phyloP scores from a whole-genome alignment of 768 basidiomycete species.

The Pisolithus marmoratus region DNA sequence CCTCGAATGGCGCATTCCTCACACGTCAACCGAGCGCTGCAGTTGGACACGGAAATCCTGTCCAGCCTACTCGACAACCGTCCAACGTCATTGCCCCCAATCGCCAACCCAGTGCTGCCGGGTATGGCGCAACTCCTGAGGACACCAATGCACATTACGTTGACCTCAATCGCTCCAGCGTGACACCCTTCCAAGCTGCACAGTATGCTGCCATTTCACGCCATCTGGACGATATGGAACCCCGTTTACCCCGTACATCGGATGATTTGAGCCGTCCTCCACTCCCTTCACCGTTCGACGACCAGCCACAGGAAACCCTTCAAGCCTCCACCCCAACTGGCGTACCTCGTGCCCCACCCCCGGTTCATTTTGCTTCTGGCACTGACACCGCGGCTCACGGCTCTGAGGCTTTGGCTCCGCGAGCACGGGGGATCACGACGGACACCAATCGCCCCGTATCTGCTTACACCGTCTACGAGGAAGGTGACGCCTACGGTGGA shows the following conservation, averaged over 20 bases:
- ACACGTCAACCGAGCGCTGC: conserved; percentile 13
- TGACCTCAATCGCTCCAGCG: conserved; percentile 61
- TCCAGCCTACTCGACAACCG: conserved; percentile 14
- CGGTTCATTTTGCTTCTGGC: conserved; percentile 13
- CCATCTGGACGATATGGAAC: conserved; percentile 36
- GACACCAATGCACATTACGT: conserved; percentile 43
- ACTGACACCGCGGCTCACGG: conserved; percentile 9
- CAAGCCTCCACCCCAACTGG: conserved; percentile 17
- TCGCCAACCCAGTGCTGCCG: conserved; percentile 14
- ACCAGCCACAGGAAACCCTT: conserved; percentile 6
- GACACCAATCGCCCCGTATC: conserved; percentile 40
- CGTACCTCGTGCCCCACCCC: conserved; percentile 26
- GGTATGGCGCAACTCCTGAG: conserved; percentile 7
- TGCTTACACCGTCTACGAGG: conserved; percentile 48
- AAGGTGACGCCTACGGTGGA: conserved; percentile 66
- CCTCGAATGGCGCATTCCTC: conserved; percentile 19
- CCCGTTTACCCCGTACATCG: conserved; percentile 15
- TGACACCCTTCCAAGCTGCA: conserved; percentile 68
- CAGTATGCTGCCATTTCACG: conserved; percentile 71
- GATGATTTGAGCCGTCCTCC: conserved; percentile 16
- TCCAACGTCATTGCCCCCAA: conserved; percentile 17
- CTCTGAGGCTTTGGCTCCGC: conserved; percentile 8
- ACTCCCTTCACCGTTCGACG: conserved; percentile 26
- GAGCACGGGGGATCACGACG: conserved; percentile 6
- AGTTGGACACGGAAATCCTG: conserved; percentile 8